Evolutionary conservation across 176 grass and related monocot genomes (phyloP).

Genomic region (Hordeum marinum): DNA sequence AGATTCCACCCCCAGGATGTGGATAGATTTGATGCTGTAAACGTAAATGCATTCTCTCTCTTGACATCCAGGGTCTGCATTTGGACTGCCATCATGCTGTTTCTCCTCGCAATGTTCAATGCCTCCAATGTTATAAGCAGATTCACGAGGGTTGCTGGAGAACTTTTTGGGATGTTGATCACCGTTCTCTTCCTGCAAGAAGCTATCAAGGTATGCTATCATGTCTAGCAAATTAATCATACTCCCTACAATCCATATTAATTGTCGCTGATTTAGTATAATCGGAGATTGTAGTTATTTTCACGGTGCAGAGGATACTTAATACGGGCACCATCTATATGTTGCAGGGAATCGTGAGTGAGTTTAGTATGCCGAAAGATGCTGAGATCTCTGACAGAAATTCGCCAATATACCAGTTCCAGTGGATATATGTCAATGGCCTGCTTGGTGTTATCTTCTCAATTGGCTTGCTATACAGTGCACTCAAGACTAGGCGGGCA

Average conservation of each 20-base stretch:
- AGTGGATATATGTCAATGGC: conserved; percentile 85
- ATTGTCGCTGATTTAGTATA: no score
- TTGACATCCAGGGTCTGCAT: conserved; percentile 76
- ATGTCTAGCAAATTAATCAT: background rate
- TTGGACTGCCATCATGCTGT: conserved; percentile 84
- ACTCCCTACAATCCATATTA: no score
- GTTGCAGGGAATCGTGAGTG: conserved; percentile 59
- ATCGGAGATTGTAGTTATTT: no score
- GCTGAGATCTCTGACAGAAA: conserved; percentile 15
- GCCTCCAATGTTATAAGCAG: conserved; percentile 73
- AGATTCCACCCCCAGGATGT: background rate
- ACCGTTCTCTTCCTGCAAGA: conserved; percentile 89
- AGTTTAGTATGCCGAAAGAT: conserved; percentile 63
- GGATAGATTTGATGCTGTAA: background rate
- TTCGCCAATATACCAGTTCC: conserved; percentile 41
- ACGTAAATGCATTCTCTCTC: background rate
- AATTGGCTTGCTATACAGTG: conserved; percentile 63
- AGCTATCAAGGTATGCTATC: conserved; percentile 64
- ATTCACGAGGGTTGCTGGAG: conserved; percentile 95
- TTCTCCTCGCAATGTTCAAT: conserved; percentile 78
- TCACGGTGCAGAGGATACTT: background rate
- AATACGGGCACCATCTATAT: background rate
- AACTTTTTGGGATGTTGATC: conserved; percentile 97
- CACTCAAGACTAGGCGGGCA: conserved; percentile 58
- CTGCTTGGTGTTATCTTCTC: conserved; percentile 76